phyloP scores from a whole-genome alignment of 352 stramenopile species.

The Globisporangium middletonii region DNA sequence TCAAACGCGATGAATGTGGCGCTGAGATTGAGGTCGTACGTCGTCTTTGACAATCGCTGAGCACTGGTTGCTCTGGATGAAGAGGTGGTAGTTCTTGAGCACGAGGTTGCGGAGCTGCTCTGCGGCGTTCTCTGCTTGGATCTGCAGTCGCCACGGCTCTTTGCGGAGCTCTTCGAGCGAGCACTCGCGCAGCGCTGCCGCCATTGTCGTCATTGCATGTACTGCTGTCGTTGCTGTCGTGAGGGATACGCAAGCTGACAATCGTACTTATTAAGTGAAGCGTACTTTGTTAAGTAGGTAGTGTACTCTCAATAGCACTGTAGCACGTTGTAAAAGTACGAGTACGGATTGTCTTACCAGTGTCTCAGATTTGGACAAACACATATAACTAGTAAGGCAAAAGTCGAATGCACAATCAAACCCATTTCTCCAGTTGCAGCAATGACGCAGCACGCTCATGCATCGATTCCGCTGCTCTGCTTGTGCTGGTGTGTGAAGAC shows the following conservation, averaged over 20 bases:
- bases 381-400: background rate
- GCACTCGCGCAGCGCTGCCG: slow-evolving; percentile 35
- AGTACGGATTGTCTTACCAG: background rate
- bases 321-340: background rate
- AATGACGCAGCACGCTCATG: background rate
- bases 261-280: background rate
- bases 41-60: slow-evolving; percentile 76
- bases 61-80: slow-evolving; percentile 89
- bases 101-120: slow-evolving; percentile 77
- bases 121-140: slow-evolving; percentile 69
- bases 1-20: background rate
- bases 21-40: slow-evolving; percentile 16
- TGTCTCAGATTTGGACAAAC: too few relatives aligned
- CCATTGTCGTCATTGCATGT: slow-evolving; percentile 3
- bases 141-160: slow-evolving; percentile 78
- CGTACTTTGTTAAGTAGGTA: background rate
- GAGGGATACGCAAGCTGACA: background rate
- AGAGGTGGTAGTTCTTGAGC: slow-evolving; percentile 88
- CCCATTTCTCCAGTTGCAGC: background rate
- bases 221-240: background rate
- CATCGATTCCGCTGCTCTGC: background rate
- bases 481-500: background rate
- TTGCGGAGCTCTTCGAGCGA: slow-evolving; percentile 82
- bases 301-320: background rate
- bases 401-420: background rate